Conservation (phyloP, 305 asterid genomes). For the Fraxinus platypoda region DNA sequence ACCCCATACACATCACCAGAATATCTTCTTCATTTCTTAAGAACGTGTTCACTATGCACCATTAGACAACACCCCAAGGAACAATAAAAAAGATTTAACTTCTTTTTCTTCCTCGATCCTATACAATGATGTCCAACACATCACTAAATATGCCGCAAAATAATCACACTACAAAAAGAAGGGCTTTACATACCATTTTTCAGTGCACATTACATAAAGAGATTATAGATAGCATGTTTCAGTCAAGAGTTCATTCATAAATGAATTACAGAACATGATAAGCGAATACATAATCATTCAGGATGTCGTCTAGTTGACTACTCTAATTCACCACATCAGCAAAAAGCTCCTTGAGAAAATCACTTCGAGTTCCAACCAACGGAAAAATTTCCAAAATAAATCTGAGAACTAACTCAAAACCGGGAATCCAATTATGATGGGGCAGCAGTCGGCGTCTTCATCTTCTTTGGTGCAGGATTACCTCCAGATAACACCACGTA, state of each 20-base stretch:
- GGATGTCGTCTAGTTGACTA: background rate
- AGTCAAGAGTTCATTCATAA: background rate
- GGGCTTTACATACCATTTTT: background rate
- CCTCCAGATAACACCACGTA: conserved; percentile 95
- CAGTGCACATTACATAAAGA: background rate
- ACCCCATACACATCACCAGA: background rate
- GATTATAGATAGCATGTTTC: background rate
- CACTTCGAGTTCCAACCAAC: background rate
- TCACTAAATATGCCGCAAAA: background rate
- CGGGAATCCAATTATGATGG: conserved; percentile 30
- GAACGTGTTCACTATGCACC: background rate
- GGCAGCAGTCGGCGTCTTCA: conserved; percentile 42
- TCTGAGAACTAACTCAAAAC: background rate
- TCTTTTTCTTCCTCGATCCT: background rate
- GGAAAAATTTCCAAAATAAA: background rate
- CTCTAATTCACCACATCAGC: background rate
- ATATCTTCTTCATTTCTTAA: background rate
- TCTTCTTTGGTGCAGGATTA: conserved; percentile 93
- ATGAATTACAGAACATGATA: background rate
- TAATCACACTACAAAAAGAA: background rate
- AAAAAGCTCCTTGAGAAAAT: background rate
- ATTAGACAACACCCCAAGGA: background rate
- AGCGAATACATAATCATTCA: background rate
- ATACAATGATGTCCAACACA: background rate
- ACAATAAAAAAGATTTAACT: background rate